Percentiles rank a stretch among this genome's conserved stretches.
phyloP scores from a whole-genome alignment of 2,329 filamentous ascomycete genomes.

The Arthroderma sp. region DNA sequence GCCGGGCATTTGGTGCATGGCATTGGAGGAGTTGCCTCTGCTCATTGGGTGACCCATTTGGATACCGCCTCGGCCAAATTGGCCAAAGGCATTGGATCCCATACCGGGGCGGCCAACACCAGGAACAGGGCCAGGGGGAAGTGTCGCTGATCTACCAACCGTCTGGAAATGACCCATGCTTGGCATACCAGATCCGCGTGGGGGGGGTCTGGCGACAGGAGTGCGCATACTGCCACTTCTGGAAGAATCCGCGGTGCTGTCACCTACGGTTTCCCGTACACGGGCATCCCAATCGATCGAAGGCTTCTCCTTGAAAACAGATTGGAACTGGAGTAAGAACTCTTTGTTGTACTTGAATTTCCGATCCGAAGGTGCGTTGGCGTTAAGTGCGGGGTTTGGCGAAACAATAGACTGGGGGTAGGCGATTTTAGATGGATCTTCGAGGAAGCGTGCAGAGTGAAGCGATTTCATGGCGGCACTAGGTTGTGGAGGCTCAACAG shows the following conservation, averaged over 20 bases:
- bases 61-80: constrained; percentile 48
- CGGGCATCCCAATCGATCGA: constrained; percentile 86
- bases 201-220: constrained; percentile 13
- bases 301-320: constrained; percentile 91
- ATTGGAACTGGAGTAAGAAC: constrained; percentile 93
- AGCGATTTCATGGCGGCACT: constrained; percentile 88
- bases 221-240: constrained; percentile 28
- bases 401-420: constrained; percentile 78
- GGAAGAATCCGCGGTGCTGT: constrained; percentile 49
- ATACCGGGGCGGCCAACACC: constrained; percentile 34
- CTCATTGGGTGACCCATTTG: constrained; percentile 54
- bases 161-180: constrained; percentile 57
- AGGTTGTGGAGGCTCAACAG: constrained; percentile 80
- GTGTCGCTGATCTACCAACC: constrained; percentile 37
- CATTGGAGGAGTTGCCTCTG: constrained; percentile 45
- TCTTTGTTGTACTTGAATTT: constrained; percentile 94
- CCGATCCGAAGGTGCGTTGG: constrained; percentile 52
- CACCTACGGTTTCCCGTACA: constrained; percentile 72
- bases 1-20: constrained; percentile 46
- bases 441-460: constrained; percentile 79
- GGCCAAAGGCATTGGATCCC: constrained; percentile 42
- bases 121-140: constrained; percentile 58
- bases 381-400: constrained; percentile 83
- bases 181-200: constrained; percentile 37
- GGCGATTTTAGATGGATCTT: constrained; percentile 60